A percentile compares a stretch with the other conserved stretches of the same genome.
phyloP scores from a whole-genome alignment of 495 filamentous ascomycete species.

The Daldinia bambusicola region DNA sequence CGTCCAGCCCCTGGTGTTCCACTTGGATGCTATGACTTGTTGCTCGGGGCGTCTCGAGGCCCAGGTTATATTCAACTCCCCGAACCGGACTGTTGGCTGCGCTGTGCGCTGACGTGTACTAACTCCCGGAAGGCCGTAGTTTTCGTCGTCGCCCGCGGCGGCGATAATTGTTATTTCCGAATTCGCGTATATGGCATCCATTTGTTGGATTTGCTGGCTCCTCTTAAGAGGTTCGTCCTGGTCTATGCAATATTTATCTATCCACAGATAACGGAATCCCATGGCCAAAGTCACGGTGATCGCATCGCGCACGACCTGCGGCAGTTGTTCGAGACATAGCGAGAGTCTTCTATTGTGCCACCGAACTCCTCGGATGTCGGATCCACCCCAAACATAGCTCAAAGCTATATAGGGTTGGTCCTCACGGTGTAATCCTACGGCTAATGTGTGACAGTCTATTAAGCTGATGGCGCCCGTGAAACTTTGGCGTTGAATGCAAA shows the following conservation, averaged over 20 bases:
- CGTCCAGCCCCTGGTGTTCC: slow-evolving; percentile 55
- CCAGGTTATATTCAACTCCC: not conserved
- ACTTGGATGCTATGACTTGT: slow-evolving; percentile 29
- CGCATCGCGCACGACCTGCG: not conserved
- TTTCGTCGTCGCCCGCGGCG: slow-evolving; percentile 34
- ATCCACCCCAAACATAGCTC: not conserved
- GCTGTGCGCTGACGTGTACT: slow-evolving; percentile 2
- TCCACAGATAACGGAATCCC: slow-evolving; percentile 47
- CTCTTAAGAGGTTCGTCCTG: slow-evolving; percentile 28
- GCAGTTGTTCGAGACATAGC: not conserved
- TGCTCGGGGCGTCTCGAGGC: not conserved
- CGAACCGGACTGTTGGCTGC: not conserved
- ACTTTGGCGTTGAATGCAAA: no score
- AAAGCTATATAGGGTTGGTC: not conserved
- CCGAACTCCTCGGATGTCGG: not conserved
- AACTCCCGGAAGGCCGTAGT: slow-evolving; percentile 48
- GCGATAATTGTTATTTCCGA: slow-evolving; percentile 46
- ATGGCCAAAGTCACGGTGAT: slow-evolving; percentile 24
- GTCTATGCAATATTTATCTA: slow-evolving; percentile 48
- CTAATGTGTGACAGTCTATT: slow-evolving; percentile 1
- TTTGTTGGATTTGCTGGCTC: slow-evolving; percentile 37
- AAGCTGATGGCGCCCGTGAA: no score
- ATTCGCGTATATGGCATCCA: slow-evolving; percentile 43
- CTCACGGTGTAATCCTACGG: not conserved
- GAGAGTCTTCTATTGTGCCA: not conserved